These are phyloP conservation scores for Rhodotorula paludigena DNA, from an alignment of 768 basidiomycete species.

Conservation along the genomic window DNA sequence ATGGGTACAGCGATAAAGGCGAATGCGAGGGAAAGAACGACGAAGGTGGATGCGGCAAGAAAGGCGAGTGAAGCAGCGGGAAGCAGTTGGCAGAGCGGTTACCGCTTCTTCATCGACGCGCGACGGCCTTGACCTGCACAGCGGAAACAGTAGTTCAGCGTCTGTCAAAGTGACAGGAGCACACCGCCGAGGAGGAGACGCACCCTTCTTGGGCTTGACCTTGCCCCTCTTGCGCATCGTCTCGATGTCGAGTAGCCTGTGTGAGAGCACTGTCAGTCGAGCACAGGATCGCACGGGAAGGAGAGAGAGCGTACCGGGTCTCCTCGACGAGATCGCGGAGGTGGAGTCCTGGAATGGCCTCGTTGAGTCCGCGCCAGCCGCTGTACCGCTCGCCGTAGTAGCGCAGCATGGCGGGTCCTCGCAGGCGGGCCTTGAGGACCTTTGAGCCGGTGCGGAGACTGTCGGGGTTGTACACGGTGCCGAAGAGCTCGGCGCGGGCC, in stretches of 20 bases:
- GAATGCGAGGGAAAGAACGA: no score
- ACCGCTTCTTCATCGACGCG: slow-evolving; percentile 39
- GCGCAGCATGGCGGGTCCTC: slow-evolving; percentile 75
- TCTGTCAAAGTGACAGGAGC: not conserved
- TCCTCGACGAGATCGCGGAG: slow-evolving; percentile 34
- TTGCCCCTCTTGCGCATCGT: slow-evolving; percentile 39
- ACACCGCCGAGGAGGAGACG: not conserved
- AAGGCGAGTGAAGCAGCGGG: not conserved
- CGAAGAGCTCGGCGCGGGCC: slow-evolving; percentile 69
- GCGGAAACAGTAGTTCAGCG: not conserved
- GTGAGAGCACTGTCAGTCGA: not conserved
- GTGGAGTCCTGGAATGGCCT: slow-evolving; percentile 22
- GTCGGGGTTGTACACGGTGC: slow-evolving; percentile 81
- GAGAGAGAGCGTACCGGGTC: slow-evolving; percentile 19
- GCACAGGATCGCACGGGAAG: not conserved
- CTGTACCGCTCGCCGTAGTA: slow-evolving; percentile 62
- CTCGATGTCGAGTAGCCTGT: slow-evolving; percentile 41
- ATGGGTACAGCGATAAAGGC: no score
- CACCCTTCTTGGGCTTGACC: slow-evolving; percentile 40
- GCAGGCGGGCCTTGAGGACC: slow-evolving; percentile 73
- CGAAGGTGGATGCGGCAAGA: no score
- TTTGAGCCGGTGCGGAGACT: slow-evolving; percentile 81
- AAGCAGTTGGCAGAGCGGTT: not conserved
- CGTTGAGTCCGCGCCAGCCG: slow-evolving; percentile 18
- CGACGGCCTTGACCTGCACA: slow-evolving; percentile 38